Evolutionary conservation across 2,329 filamentous ascomycete species (phyloP), one percentile per base, ranked within the genome.

Genomic region (Pseudogymnoascus sp.): DNA sequence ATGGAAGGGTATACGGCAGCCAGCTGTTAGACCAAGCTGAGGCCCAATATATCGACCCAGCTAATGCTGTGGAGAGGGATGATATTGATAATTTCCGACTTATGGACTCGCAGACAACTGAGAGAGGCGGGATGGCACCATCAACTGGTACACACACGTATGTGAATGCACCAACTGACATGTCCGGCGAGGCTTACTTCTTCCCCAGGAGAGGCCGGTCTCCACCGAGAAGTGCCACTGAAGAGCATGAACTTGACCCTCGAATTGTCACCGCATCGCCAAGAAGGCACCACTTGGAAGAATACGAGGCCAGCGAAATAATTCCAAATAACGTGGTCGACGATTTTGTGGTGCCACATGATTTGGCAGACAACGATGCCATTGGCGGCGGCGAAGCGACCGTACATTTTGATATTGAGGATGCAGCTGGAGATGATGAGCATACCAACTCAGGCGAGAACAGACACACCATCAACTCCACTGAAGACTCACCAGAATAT

Each of bases 161-260:
- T 62, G 59, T 61, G 33, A 61, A 61, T 23, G 69, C 69, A 7
- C 63, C 67, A 13, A 70, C 67, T 8, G 70, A 72, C 23, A 65
- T 67, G 17, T 69, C 68, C 26, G 69, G 67, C 33, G 69, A 70
- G 35, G 61, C 61, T 17, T 68, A 70, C 19, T 69, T 68, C 50
- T 70, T 68, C 50, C 71, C 70, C 4, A 65, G 67, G 19, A 64
- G 71, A 65, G 72, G 72, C n/a, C 68, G 71, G 63, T 72, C 72
- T 44, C 72, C 70, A 47, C 68, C 71, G 26, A 63, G 65, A 60
- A 38, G 23, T 38, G 33, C 17, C 10, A 6, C 8, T 26, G 59
- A 26, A 61, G 59, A 61, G 10, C 33, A 40, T 26, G 59, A 26
- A 5, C 5, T 8, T 19, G 59, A 61, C 23, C 59, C 59, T 40